Conservation (phyloP, 2,329 filamentous ascomycete genomes). For the Xylaria hypoxylon region DNA sequence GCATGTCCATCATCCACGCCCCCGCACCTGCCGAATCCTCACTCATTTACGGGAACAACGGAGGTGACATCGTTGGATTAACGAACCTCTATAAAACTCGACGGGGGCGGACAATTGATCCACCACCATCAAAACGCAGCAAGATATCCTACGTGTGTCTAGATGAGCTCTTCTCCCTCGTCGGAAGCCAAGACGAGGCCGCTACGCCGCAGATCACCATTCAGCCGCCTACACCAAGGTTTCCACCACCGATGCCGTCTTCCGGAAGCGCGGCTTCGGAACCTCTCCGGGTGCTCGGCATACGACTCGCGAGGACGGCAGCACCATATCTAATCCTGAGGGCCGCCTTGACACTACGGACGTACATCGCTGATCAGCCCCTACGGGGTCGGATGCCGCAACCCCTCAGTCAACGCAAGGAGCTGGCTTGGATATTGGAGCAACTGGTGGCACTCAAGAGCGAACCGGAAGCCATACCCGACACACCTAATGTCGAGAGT, state of each 20-base stretch:
- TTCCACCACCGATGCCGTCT: slow-evolving; percentile 49
- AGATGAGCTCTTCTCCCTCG: slow-evolving; percentile 79
- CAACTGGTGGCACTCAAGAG: slow-evolving; percentile 75
- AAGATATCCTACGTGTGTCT: slow-evolving; percentile 84
- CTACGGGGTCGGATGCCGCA: slow-evolving; percentile 90
- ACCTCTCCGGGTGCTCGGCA: slow-evolving; percentile 54
- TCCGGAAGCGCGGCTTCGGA: slow-evolving; percentile 44
- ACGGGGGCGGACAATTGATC: slow-evolving; percentile 77
- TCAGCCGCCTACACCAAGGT: slow-evolving; percentile 59
- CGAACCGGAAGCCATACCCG: slow-evolving; percentile 76
- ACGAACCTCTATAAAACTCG: slow-evolving; percentile 72
- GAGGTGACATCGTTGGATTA: slow-evolving; percentile 62
- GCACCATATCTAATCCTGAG: slow-evolving; percentile 87
- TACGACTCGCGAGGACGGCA: slow-evolving; percentile 77
- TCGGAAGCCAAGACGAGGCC: slow-evolving; percentile 62
- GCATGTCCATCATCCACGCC: slow-evolving; percentile 82
- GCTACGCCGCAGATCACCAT: slow-evolving; percentile 54
- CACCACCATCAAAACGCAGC: slow-evolving; percentile 71
- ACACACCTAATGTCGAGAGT: slow-evolving; percentile 63
- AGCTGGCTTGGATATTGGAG: slow-evolving; percentile 78
- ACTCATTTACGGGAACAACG: slow-evolving; percentile 64
- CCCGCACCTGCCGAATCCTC: slow-evolving; percentile 66
- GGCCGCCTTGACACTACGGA: slow-evolving; percentile 81
- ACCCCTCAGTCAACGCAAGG: slow-evolving; percentile 81
- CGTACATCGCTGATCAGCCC: slow-evolving; percentile 91